Evolutionary conservation across 169 alveolate species (phyloP).

Genomic region (Blepharisma undulans): DNA sequence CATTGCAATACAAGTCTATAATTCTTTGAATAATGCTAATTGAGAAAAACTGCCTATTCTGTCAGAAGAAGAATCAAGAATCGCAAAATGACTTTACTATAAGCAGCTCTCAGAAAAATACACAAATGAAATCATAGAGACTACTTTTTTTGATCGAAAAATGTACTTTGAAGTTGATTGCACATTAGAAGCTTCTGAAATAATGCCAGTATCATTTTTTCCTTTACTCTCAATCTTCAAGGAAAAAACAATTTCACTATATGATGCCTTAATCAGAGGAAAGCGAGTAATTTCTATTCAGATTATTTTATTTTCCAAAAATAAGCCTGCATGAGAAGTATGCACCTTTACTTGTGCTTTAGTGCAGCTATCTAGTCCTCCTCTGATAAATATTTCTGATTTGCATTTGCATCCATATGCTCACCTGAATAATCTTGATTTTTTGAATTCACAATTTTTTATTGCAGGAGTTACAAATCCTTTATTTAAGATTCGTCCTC

Average conservation of each 20-base stretch:
- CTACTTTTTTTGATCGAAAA: neutral
- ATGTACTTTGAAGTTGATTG: neutral
- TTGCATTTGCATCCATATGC: constrained; percentile 7
- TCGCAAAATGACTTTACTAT: neutral
- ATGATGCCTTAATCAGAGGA: neutral
- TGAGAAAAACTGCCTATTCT: neutral
- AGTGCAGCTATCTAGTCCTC: neutral
- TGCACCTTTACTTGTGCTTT: neutral
- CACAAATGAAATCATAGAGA: neutral
- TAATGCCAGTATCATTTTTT: neutral
- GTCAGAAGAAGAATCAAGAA: neutral
- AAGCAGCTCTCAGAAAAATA: neutral
- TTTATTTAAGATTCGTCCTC: neutral
- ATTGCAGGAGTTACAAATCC: constrained; percentile 39
- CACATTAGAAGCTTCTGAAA: neutral
- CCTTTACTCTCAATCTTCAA: neutral
- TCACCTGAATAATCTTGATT: constrained; percentile 6
- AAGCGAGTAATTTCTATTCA: constrained; percentile 1
- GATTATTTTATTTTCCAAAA: neutral
- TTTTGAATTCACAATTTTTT: neutral
- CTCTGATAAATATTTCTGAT: neutral
- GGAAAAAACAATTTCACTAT: neutral
- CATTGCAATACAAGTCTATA: neutral
- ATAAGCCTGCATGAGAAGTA: constrained; percentile 1
- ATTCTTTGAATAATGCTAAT: neutral